Evolutionary conservation across 2,329 filamentous ascomycete genomes (phyloP).

Genomic region (Penicillium sp.): DNA sequence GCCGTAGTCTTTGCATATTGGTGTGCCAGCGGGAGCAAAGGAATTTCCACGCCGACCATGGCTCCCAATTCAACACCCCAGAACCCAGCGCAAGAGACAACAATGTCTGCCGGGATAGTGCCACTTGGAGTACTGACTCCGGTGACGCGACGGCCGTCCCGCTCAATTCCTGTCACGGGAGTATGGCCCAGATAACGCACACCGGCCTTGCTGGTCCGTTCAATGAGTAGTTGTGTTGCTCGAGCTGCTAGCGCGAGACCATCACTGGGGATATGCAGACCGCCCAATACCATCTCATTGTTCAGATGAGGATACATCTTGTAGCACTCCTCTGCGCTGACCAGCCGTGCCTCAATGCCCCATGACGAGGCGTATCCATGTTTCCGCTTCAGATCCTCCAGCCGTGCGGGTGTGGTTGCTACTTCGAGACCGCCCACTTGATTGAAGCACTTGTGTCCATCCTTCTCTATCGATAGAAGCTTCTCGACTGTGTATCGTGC

Average conservation of each 20-base stretch:
- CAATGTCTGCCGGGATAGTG: conserved; percentile 56
- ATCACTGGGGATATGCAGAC: conserved; percentile 59
- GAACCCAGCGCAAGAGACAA: conserved; percentile 63
- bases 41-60: conserved; percentile 58
- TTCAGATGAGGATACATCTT: conserved; percentile 55
- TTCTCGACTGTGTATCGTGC: conserved; percentile 63
- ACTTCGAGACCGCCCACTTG: conserved; percentile 62
- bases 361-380: conserved; percentile 60
- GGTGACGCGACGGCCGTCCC: conserved; percentile 49
- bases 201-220: conserved; percentile 56
- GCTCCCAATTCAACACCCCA: conserved; percentile 65
- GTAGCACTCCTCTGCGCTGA: conserved; percentile 53
- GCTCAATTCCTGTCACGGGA: conserved; percentile 57
- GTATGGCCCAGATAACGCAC: conserved; percentile 58
- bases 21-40: conserved; percentile 59
- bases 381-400: conserved; percentile 62
- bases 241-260: conserved; percentile 60
- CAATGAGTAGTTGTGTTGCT: conserved; percentile 61
- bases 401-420: conserved; percentile 57
- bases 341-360: conserved; percentile 55
- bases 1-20: conserved; percentile 63
- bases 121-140: conserved; percentile 53
- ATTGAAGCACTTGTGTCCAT: conserved; percentile 55
- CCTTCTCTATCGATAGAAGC: conserved; percentile 51
- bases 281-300: conserved; percentile 54